These are phyloP conservation scores for Kazachstania viticola DNA, from an alignment of 805 yeast genomes.

Conservation along the genomic window DNA sequence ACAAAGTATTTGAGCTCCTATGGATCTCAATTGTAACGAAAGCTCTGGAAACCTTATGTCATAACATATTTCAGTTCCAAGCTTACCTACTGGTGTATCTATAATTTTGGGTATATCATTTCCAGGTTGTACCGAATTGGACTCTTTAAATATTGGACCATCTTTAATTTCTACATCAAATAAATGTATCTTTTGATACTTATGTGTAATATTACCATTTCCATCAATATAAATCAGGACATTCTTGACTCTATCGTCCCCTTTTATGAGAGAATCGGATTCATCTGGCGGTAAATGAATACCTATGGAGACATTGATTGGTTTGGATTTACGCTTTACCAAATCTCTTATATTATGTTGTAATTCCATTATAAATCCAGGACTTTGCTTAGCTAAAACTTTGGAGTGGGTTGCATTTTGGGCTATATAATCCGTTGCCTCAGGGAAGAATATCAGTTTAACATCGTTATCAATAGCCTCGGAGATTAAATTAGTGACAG, in stretches of 20 bases:
- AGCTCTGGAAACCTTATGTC: constrained; percentile 84
- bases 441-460: constrained; percentile 73
- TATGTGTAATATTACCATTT: constrained; percentile 49
- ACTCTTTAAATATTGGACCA: constrained; percentile 74
- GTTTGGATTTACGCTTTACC: constrained; percentile 26
- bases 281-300: constrained; percentile 65
- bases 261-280: constrained; percentile 2
- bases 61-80: constrained; percentile 72
- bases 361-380: constrained; percentile 32
- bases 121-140: constrained; percentile 78
- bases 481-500: constrained; percentile 48
- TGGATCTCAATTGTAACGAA: constrained; percentile 46
- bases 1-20: constrained; percentile 68
- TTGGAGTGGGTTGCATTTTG: constrained; percentile 55
- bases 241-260: constrained; percentile 46
- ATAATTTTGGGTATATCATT: constrained; percentile 40
- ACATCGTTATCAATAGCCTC: constrained; percentile 53
- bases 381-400: constrained; percentile 41
- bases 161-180: constrained; percentile 75
- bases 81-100: constrained; percentile 44
- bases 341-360: constrained; percentile 36
- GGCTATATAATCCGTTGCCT: constrained; percentile 84
- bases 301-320: constrained; percentile 68
- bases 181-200: constrained; percentile 78
- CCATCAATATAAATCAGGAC: constrained; percentile 60